Percentiles rank a stretch among this genome's conserved stretches.
phyloP scores from a whole-genome alignment of 768 basidiomycete species.

The Galerina sulciceps region DNA sequence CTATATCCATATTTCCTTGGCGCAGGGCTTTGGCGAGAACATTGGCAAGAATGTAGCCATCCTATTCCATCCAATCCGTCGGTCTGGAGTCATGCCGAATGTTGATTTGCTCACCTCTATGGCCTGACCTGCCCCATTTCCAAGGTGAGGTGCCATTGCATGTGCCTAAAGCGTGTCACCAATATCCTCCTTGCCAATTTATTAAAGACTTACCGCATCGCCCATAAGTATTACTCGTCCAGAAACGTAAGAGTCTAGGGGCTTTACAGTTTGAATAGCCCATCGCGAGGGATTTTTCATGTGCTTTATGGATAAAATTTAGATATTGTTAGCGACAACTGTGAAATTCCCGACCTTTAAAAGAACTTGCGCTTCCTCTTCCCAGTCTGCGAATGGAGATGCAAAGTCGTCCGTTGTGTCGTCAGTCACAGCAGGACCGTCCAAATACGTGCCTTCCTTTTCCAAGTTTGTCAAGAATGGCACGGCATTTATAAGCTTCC shows the following conservation, averaged over 20 bases:
- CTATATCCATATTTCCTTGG: constrained; percentile 31
- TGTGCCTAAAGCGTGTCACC: constrained; percentile 36
- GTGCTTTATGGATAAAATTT: constrained; percentile 8
- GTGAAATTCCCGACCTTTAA: constrained; percentile 3
- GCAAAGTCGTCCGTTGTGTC: constrained; percentile 30
- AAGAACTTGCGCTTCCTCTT: constrained; percentile 31
- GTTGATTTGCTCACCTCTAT: constrained; percentile 46
- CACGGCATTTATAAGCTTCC: constrained; percentile 32
- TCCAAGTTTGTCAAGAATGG: constrained; percentile 26
- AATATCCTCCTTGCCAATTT: background rate
- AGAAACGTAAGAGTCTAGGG: constrained; percentile 19
- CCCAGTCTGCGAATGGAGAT: constrained; percentile 27
- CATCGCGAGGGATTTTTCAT: constrained; percentile 19
- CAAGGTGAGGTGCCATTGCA: constrained; percentile 53
- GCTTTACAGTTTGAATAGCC: constrained; percentile 23
- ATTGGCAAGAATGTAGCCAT: constrained; percentile 46
- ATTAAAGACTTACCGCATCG: constrained; percentile 22
- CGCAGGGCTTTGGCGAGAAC: constrained; percentile 45
- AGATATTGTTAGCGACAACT: background rate
- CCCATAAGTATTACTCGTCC: constrained; percentile 22
- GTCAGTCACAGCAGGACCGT: constrained; percentile 29
- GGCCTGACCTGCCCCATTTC: constrained; percentile 56
- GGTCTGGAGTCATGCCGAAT: constrained; percentile 11
- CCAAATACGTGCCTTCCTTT: constrained; percentile 26
- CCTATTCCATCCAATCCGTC: constrained; percentile 34